Evolutionary conservation across 2,329 filamentous ascomycete genomes (phyloP).

Genomic region (Apiospora aurea): DNA sequence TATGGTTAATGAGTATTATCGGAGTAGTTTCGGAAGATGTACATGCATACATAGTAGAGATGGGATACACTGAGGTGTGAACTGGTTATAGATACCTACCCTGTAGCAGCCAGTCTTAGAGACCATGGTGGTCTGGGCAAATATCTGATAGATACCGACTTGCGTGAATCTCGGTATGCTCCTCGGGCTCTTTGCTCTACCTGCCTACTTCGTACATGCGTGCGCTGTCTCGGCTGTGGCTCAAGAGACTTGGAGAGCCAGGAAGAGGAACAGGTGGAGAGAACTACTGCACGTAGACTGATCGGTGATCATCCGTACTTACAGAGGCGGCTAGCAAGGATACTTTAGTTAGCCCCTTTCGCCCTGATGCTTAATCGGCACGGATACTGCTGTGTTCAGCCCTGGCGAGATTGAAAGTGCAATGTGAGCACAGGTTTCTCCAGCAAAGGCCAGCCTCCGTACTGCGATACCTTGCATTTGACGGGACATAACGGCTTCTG

Average conservation of each 20-base stretch:
- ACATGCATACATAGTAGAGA: background rate
- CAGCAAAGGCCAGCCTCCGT: background rate
- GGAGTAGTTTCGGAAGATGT: background rate
- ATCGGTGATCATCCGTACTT: background rate
- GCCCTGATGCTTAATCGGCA: conserved; percentile 10
- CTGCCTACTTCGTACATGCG: too few species aligned
- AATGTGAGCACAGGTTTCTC: background rate
- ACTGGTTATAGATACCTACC: background rate
- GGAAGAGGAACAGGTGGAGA: conserved; percentile 18
- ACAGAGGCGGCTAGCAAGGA: conserved; percentile 1
- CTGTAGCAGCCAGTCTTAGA: background rate
- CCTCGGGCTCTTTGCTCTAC: background rate
- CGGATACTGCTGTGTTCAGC: background rate
- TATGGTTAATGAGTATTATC: too few species aligned
- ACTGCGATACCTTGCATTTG: background rate
- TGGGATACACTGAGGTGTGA: background rate
- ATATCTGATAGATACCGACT: background rate
- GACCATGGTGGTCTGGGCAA: background rate
- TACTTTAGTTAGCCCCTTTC: background rate
- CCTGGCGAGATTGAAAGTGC: conserved; percentile 13
- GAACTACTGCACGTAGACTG: conserved; percentile 7
- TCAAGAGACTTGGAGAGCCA: background rate
- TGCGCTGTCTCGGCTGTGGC: too few species aligned
- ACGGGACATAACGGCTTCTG: background rate
- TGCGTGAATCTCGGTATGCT: background rate